These are phyloP conservation scores for Alisma plantagoaquatica DNA, from an alignment of 106 monocot species.

Conservation along the genomic window DNA sequence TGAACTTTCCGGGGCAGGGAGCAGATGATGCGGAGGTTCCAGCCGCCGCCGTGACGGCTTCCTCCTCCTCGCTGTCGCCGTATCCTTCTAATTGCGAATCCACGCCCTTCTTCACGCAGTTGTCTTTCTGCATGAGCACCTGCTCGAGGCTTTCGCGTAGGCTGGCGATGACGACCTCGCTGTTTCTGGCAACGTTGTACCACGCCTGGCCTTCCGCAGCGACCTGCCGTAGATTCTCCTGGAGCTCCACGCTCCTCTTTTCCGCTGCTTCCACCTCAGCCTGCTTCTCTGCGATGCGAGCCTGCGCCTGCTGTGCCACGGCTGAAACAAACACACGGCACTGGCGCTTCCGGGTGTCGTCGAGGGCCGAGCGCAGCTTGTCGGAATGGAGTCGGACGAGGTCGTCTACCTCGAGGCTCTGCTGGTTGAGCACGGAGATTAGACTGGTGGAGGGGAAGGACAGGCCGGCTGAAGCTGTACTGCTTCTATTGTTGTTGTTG, in stretches of 20 bases:
- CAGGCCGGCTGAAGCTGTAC: too few relatives aligned
- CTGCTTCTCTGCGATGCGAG: conserved; percentile 8
- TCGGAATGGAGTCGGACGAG: conserved; percentile 14
- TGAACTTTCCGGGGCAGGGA: too few relatives aligned
- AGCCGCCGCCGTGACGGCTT: too few relatives aligned
- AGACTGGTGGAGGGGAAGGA: too few relatives aligned
- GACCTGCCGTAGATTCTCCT: conserved; percentile 7
- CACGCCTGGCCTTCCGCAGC: conserved; percentile 9
- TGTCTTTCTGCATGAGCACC: conserved; percentile 8
- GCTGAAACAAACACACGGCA: not conserved
- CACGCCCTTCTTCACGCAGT: too few relatives aligned
- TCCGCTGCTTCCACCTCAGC: not conserved
- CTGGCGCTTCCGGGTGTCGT: conserved; percentile 1
- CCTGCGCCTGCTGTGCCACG: conserved; percentile 1
- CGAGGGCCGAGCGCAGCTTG: not conserved
- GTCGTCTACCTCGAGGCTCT: conserved; percentile 24
- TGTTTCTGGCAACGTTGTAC: conserved; percentile 8
- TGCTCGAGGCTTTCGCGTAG: conserved; percentile 3
- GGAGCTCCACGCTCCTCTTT: conserved; percentile 3
- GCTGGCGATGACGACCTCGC: not conserved
- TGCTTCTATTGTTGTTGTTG: too few relatives aligned
- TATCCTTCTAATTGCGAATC: too few relatives aligned
- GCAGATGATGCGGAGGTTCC: too few relatives aligned
- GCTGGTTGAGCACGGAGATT: conserved; percentile 22
- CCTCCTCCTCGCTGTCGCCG: too few relatives aligned